Conservation (phyloP, 352 stramenopile genomes). For the Phytophthora rubi region DNA sequence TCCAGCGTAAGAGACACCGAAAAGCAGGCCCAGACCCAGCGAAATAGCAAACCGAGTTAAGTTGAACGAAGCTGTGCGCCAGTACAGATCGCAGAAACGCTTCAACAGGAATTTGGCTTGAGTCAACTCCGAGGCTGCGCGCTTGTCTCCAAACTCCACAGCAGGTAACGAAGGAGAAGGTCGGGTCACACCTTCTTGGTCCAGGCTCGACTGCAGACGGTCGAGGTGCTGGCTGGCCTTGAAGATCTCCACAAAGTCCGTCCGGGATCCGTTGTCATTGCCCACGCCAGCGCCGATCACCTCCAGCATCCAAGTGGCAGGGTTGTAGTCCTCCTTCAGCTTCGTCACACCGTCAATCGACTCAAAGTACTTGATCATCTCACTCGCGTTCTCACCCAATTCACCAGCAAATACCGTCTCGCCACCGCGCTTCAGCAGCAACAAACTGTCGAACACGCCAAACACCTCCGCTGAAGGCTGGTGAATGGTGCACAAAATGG, state of each 20-base stretch:
- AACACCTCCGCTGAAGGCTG: constrained; percentile 22
- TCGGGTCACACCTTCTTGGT: constrained; percentile 11
- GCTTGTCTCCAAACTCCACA: constrained; percentile 9
- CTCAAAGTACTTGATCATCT: constrained; percentile 24
- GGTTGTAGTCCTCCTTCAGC: constrained; percentile 13
- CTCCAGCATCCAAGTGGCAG: constrained; percentile 28
- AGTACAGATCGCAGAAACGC: constrained; percentile 29
- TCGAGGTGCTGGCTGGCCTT: constrained; percentile 1
- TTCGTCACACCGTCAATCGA: constrained; percentile 10
- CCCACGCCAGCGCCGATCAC: constrained; percentile 24
- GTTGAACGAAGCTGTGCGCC: constrained; percentile 23
- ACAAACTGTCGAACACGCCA: constrained; percentile 19
- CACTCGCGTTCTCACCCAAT: constrained; percentile 4
- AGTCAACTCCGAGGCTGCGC: constrained; percentile 6
- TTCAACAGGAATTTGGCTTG: constrained; percentile 24
- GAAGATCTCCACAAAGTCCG: constrained; percentile 19
- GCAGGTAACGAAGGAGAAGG: constrained; percentile 9
- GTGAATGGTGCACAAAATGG: constrained; percentile 31
- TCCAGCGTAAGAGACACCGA: constrained; percentile 59
- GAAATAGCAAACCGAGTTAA: constrained; percentile 47
- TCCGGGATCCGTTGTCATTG: constrained; percentile 4
- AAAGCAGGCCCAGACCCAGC: constrained; percentile 68
- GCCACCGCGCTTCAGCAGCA: constrained; percentile 23
- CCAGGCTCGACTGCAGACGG: constrained; percentile 2
- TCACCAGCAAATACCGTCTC: constrained; percentile 24